Base-by-base conservation (phyloP, 441 rosid species). In the Adansonia grandidieri region DNA sequence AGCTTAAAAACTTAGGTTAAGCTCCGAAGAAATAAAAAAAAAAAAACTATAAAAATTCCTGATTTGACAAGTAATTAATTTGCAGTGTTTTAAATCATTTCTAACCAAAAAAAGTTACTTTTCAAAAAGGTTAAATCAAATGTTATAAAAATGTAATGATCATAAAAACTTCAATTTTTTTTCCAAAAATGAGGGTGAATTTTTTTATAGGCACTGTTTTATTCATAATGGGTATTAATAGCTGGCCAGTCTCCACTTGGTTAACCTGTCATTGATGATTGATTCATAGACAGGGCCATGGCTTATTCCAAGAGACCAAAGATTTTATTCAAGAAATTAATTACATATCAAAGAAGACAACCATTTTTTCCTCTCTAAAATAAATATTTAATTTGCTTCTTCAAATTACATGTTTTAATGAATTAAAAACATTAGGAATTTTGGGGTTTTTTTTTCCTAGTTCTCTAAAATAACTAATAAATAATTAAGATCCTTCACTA, bases 101-200 rank as follows among this genome's bases (percentile, higher is more conserved):
- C 15, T 17, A 44, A 28, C 42, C 6, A 69, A 68, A 71, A 71
- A 51, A n/a, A 2, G 1, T 10, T 1, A 44, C 56, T 61, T 70
- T 80, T 74, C 17, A 47, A 48, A 78, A 80, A 65, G 69, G 64
- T 75, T 54, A 80, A 78, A 81, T 76, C 78, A 75, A 75, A 10
- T 70, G 77, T 72, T 84, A 80, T 76, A 82, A 82, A 82, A 15
- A 63, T 58, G 73, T 40, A 75, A 86, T 83, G 74, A 79, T 78
- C 7, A 78, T 28, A 80, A 75, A 78, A 66, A 48, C 57, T 51
- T 40, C 5, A 5, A 4, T 32, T 37, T 40, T 40, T 40, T 67
- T 11, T 14, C 37, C 78, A 22, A 28, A 51, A 82, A 80, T 48
- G 57, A 58, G 64, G 79, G 45, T 64, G 79, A 54, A 73, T 73